phyloP scores from a whole-genome alignment of 2,329 filamentous ascomycete species.

The Botrytis medusae region DNA sequence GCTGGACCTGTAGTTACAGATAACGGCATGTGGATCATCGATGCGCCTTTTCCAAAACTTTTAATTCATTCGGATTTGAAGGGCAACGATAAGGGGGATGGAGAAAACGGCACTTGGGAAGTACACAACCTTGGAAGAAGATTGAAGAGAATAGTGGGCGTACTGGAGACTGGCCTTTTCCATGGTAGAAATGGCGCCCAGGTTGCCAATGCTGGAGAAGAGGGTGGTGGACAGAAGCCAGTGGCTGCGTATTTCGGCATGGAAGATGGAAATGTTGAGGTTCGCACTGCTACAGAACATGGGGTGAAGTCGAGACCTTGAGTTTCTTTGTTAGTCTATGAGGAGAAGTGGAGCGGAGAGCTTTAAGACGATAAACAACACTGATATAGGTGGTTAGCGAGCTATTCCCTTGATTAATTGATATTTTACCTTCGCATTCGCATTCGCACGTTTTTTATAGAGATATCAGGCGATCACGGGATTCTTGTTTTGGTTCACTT shows the following conservation, averaged over 20 bases:
- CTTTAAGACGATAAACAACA: neutral
- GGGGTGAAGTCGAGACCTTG: conserved; percentile 21
- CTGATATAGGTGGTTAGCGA: neutral
- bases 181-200: conserved; percentile 75
- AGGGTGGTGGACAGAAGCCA: conserved; percentile 79
- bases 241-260: conserved; percentile 94
- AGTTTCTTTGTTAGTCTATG: neutral
- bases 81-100: conserved; percentile 49
- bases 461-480: neutral
- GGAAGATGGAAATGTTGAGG: conserved; percentile 68
- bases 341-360: neutral
- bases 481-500: neutral
- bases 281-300: conserved; percentile 45
- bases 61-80: conserved; percentile 58
- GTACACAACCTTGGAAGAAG: conserved; percentile 70
- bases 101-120: conserved; percentile 72
- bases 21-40: conserved; percentile 85
- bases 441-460: neutral
- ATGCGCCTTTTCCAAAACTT: conserved; percentile 81
- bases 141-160: conserved; percentile 80
- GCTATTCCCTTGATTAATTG: neutral
- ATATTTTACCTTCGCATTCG: neutral
- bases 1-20: conserved; percentile 83
- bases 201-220: conserved; percentile 57
- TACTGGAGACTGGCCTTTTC: conserved; percentile 92